Conservation (phyloP, 139 green algal species). For the Coelastrella sp. region DNA sequence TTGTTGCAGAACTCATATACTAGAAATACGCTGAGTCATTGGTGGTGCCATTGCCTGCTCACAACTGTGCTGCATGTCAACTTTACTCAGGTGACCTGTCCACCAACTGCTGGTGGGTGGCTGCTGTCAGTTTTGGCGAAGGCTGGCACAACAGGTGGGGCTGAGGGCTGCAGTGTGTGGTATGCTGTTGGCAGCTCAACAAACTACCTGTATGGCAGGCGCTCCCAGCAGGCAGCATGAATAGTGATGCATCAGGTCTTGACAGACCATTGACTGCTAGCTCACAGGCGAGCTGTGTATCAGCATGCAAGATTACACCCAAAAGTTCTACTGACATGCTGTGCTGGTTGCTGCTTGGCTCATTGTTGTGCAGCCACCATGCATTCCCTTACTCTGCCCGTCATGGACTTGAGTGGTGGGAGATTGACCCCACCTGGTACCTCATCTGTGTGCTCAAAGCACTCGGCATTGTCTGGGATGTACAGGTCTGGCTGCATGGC, state of each 20-base stretch:
- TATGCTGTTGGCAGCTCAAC: neutral
- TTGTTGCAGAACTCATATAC: too few species aligned
- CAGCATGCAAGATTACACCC: neutral
- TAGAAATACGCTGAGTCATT: neutral
- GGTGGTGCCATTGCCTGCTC: neutral
- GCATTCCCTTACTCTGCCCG: conserved; percentile 78
- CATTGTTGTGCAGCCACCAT: conserved; percentile 57
- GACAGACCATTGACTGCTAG: neutral
- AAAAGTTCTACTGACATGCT: neutral
- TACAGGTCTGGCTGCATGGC: conserved; percentile 62
- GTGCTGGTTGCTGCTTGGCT: neutral
- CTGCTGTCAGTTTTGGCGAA: conserved; percentile 88
- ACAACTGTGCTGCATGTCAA: neutral
- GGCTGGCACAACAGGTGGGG: conserved; percentile 93
- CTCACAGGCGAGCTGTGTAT: neutral
- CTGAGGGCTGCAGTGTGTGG: conserved; percentile 51
- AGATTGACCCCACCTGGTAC: conserved; percentile 69
- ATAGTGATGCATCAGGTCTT: neutral
- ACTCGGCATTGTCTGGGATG: conserved; percentile 76
- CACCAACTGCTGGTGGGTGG: conserved; percentile 80
- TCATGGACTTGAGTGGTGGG: conserved; percentile 83
- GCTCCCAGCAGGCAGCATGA: neutral
- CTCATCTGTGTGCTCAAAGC: conserved; percentile 53
- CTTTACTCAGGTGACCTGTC: conserved; percentile 74
- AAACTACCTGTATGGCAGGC: neutral